Conservation (phyloP, 2,329 filamentous ascomycete genomes). For the Coniella lustricola region DNA sequence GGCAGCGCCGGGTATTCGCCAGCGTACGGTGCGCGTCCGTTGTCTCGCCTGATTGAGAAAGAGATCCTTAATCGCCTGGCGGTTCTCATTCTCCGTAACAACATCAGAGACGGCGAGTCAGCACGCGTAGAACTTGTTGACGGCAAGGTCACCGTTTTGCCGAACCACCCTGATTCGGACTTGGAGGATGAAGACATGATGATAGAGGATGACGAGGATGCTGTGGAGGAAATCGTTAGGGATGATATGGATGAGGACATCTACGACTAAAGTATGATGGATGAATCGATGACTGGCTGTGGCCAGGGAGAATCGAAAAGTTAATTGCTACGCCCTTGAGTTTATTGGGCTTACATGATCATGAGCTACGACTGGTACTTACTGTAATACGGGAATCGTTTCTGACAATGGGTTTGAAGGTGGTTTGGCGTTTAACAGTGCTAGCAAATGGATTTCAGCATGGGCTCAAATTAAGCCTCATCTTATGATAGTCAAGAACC, state of each 20-base stretch:
- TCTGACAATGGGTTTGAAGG: neutral
- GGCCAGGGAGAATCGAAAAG: too few relatives aligned
- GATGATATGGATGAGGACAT: conserved; percentile 57
- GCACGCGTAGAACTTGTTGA: conserved; percentile 74
- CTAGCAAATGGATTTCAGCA: neutral
- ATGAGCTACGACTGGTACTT: neutral
- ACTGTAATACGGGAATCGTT: too few relatives aligned
- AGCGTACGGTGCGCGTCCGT: conserved; percentile 84
- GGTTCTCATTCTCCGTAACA: conserved; percentile 80
- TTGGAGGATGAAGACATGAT: conserved; percentile 59
- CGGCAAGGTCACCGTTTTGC: conserved; percentile 70
- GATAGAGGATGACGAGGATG: conserved; percentile 55
- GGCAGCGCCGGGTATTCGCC: conserved; percentile 89
- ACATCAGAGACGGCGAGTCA: conserved; percentile 75
- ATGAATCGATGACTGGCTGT: neutral
- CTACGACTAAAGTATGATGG: conserved; percentile 7
- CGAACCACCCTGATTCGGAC: conserved; percentile 68
- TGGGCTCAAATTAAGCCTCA: neutral
- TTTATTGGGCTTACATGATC: neutral
- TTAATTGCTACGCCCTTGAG: too few relatives aligned
- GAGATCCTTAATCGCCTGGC: conserved; percentile 92
- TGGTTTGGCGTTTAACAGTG: neutral
- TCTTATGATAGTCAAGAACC: too few relatives aligned
- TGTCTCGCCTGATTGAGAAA: conserved; percentile 88
- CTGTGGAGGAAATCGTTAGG: conserved; percentile 58